Conservation (phyloP, 1,284 basidiomycete species). For the Gomphus bonarii region DNA sequence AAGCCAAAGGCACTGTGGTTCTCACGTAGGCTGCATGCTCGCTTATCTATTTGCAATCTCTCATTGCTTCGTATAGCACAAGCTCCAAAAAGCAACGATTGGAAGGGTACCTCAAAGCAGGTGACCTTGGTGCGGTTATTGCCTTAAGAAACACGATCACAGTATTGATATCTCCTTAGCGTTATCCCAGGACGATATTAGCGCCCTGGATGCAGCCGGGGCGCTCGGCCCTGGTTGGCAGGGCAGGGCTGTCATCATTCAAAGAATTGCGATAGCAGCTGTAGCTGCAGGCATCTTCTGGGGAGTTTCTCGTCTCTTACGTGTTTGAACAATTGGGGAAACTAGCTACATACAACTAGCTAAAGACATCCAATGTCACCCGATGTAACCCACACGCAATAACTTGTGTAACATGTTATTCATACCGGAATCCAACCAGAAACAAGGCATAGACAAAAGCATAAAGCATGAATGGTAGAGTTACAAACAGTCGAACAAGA, state of each 20-base stretch:
- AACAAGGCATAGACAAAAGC: neutral
- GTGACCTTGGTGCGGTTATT: constrained; percentile 39
- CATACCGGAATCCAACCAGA: neutral
- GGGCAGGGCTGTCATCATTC: neutral
- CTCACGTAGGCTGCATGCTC: constrained; percentile 39
- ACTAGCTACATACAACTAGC: neutral
- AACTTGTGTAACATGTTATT: neutral
- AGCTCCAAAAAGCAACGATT: constrained; percentile 55
- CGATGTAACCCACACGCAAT: neutral
- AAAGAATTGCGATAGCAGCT: neutral
- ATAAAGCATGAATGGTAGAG: neutral
- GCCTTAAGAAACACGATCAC: neutral
- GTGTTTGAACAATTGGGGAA: neutral
- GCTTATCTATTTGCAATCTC: neutral
- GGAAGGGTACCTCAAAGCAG: constrained; percentile 55
- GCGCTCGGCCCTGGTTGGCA: constrained; percentile 21
- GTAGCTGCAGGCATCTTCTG: neutral
- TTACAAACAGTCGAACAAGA: constrained; percentile 4
- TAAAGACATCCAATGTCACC: neutral
- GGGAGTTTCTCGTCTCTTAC: neutral
- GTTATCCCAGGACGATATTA: constrained; percentile 33
- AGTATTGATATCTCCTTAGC: constrained; percentile 7
- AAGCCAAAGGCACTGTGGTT: constrained; percentile 52
- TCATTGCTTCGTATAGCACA: constrained; percentile 32
- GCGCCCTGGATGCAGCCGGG: constrained; percentile 49